A percentile compares a stretch with the other conserved stretches of the same genome.
Evolutionary conservation across 495 filamentous ascomycete species (phyloP).

Genomic region (Daldinia decipiens): DNA sequence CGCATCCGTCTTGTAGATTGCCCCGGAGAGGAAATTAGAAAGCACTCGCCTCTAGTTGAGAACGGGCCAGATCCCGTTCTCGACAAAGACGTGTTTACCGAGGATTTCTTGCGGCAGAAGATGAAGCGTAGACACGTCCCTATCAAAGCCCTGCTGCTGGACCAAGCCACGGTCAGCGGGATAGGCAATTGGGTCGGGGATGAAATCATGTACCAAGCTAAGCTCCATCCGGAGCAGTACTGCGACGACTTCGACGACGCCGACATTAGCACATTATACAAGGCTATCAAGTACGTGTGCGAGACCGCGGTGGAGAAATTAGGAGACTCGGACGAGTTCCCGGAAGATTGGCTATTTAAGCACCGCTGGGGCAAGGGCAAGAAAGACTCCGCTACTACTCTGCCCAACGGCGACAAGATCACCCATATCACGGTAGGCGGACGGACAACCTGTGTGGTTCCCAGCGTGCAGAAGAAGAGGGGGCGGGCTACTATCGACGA

Average conservation of each 20-base stretch:
- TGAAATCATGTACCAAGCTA: slow-evolving; percentile 88
- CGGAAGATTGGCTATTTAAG: slow-evolving; percentile 90
- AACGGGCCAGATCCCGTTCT: slow-evolving; percentile 94
- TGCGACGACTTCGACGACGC: slow-evolving; percentile 79
- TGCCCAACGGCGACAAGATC: slow-evolving; percentile 87
- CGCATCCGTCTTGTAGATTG: slow-evolving; percentile 86
- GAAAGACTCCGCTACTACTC: slow-evolving; percentile 69
- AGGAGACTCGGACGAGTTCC: slow-evolving; percentile 84
- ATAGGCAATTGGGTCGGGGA: slow-evolving; percentile 98
- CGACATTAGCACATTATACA: slow-evolving; percentile 76
- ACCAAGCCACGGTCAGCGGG: slow-evolving; percentile 90
- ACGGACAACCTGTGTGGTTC: slow-evolving; percentile 87
- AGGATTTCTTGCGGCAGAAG: slow-evolving; percentile 74
- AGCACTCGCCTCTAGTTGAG: slow-evolving; percentile 80
- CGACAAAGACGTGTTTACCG: slow-evolving; percentile 79
- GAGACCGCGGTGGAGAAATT: slow-evolving; percentile 78
- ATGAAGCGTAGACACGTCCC: slow-evolving; percentile 79
- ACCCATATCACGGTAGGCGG: slow-evolving; percentile 86
- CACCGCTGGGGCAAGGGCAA: slow-evolving; percentile 92
- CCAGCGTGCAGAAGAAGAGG: slow-evolving; percentile 83
- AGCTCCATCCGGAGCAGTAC: slow-evolving; percentile 91
- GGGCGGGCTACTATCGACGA: slow-evolving; percentile 47
- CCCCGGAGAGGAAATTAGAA: slow-evolving; percentile 74
- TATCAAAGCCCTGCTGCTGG: slow-evolving; percentile 84
- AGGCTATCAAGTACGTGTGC: slow-evolving; percentile 81